phyloP scores from a whole-genome alignment of 176 grass and related monocot species.

The Secale cereale region DNA sequence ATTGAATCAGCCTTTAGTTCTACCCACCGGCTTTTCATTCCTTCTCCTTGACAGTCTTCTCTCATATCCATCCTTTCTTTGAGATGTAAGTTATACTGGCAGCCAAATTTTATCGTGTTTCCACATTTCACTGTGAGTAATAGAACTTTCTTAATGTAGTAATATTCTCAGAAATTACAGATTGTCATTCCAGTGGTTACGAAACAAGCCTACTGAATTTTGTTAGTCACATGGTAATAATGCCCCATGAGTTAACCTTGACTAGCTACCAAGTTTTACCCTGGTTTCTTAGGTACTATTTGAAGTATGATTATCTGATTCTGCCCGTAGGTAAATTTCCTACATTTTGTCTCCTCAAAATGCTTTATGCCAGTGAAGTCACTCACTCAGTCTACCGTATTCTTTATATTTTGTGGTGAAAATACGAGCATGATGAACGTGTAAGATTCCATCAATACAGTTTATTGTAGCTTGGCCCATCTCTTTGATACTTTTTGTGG shows the following conservation, averaged over 20 bases:
- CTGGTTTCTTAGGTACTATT: neutral
- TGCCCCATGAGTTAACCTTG: constrained; percentile 2
- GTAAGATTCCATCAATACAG: constrained; percentile 8
- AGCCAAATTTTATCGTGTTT: neutral
- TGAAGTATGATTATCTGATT: constrained; percentile 20
- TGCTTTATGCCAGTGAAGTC: neutral
- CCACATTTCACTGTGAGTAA: neutral
- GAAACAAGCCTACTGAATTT: neutral
- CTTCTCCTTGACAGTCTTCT: neutral
- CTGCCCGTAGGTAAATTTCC: neutral
- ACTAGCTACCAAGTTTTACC: constrained; percentile 17
- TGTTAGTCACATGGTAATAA: neutral
- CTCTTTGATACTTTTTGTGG: neutral
- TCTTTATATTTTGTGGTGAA: constrained; percentile 7
- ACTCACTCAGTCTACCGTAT: neutral
- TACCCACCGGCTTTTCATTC: neutral
- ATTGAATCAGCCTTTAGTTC: neutral
- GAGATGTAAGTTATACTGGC: neutral
- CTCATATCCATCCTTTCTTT: neutral
- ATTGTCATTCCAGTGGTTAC: neutral
- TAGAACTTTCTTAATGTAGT: constrained; percentile 10
- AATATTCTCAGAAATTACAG: neutral
- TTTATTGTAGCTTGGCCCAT: neutral
- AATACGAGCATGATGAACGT: neutral
- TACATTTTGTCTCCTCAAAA: constrained; percentile 15